Conservation (phyloP, 2,329 filamentous ascomycete genomes). For the Phialophora macrospora region DNA sequence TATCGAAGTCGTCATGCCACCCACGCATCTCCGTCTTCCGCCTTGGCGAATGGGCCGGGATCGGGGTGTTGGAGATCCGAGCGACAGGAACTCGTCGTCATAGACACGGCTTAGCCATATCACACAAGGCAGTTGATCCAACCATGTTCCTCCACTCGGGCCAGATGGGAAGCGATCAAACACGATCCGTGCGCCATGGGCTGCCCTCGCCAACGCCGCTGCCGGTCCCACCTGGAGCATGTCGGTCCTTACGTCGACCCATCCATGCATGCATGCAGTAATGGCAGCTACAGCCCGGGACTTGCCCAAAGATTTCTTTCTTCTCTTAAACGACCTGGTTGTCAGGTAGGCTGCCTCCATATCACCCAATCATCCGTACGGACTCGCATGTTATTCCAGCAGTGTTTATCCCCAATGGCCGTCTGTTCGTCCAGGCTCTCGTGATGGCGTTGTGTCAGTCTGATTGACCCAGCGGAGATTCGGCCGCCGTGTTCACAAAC, state of each 20-base stretch:
- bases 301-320: background rate
- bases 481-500: background rate
- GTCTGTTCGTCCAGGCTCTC: background rate
- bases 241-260: conserved; percentile 1
- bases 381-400: conserved; percentile 11
- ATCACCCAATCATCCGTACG: conserved; percentile 2
- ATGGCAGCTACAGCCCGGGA: background rate
- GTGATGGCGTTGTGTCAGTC: background rate
- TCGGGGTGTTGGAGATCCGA: conserved; percentile 1
- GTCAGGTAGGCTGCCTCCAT: conserved; percentile 1
- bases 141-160: conserved; percentile 2
- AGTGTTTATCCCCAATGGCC: conserved; percentile 6
- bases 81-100: conserved; percentile 1
- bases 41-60: background rate
- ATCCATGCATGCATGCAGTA: background rate
- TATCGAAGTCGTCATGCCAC: background rate
- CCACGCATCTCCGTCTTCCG: background rate
- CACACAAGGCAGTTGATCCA: conserved; percentile 9
- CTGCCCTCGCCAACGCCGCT: background rate
- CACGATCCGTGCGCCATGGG: background rate
- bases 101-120: conserved; percentile 9
- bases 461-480: background rate
- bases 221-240: background rate
- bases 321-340: background rate
- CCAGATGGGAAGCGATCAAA: background rate